A percentile compares a stretch with the other conserved stretches of the same genome.
These are phyloP conservation scores for Aspergillus unguis DNA, from an alignment of 2,329 filamentous ascomycete species.

Conservation along the genomic window DNA sequence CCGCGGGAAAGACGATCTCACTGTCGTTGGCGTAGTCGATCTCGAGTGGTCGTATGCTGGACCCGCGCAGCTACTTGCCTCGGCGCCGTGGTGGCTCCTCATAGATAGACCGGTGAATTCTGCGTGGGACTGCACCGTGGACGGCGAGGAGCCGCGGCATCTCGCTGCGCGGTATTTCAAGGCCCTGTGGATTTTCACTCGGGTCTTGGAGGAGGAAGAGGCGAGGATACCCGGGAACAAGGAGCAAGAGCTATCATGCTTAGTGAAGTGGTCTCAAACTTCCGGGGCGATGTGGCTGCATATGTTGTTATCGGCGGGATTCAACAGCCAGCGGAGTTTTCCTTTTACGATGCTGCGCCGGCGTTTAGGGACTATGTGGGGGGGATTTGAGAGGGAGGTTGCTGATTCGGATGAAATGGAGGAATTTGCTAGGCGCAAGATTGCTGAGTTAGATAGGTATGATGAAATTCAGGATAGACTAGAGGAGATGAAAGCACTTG, in stretches of 20 bases:
- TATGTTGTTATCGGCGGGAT: conserved; percentile 33
- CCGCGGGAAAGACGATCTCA: conserved; percentile 32
- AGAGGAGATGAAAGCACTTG: conserved; percentile 27
- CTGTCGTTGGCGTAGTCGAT: conserved; percentile 35
- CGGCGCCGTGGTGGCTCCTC: conserved; percentile 39
- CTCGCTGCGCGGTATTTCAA: conserved; percentile 27
- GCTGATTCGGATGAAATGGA: conserved; percentile 19
- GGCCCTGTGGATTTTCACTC: conserved; percentile 30
- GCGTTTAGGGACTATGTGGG: conserved; percentile 22
- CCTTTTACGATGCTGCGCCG: conserved; percentile 28
- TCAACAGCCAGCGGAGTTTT: conserved; percentile 31
- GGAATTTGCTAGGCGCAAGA: conserved; percentile 26
- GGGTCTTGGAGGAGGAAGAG: conserved; percentile 33
- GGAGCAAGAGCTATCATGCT: conserved; percentile 29
- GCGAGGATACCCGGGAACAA: conserved; percentile 26
- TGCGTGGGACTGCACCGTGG: conserved; percentile 22
- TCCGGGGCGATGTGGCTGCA: conserved; percentile 39
- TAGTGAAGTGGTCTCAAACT: conserved; percentile 33
- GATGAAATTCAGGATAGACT: conserved; percentile 32
- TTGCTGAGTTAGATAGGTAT: conserved; percentile 29
- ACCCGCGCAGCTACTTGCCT: conserved; percentile 37
- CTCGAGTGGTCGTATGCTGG: conserved; percentile 40
- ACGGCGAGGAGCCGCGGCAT: conserved; percentile 21
- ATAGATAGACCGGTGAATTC: conserved; percentile 29
- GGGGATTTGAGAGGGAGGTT: conserved; percentile 20